Percentiles rank a stretch among this genome's conserved stretches.
phyloP scores from a whole-genome alignment of 306 rosid species.

The Dalbergia oliveri region DNA sequence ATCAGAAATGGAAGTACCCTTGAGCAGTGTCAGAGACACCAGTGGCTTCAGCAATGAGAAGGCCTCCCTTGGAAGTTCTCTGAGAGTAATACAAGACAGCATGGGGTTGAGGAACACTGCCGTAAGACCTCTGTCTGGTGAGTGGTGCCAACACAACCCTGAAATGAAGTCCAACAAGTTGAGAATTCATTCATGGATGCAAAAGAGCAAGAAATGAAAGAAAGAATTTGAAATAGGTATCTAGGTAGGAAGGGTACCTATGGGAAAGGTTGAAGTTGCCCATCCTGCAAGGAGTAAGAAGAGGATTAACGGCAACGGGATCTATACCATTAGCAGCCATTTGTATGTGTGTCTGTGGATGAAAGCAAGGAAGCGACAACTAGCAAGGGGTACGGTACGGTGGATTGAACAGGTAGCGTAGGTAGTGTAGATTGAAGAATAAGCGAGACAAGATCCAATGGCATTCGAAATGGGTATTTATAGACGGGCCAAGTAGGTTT shows the following conservation, averaged over 20 bases:
- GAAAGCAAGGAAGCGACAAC: no score
- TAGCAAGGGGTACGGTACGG: no score
- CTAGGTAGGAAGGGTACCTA: background rate
- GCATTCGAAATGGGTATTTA: no score
- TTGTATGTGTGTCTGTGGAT: no score
- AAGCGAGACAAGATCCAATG: no score
- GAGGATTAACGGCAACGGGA: background rate
- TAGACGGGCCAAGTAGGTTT: no score
- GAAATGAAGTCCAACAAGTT: background rate
- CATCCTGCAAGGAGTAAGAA: constrained; percentile 47
- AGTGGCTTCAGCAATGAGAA: constrained; percentile 48
- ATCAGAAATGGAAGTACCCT: constrained; percentile 18
- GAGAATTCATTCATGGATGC: no score
- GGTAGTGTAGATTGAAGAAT: no score
- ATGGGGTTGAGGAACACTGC: constrained; percentile 70
- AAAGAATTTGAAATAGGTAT: background rate
- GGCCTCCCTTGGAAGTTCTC: constrained; percentile 53
- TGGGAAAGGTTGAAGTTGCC: constrained; percentile 45
- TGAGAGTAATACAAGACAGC: constrained; percentile 60
- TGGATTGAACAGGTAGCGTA: no score
- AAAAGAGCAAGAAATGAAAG: background rate
- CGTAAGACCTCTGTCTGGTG: constrained; percentile 45
- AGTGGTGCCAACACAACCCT: constrained; percentile 77
- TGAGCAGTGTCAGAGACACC: constrained; percentile 49
- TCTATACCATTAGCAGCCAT: background rate